Evolutionary conservation across 371 early-diverging fungal species (phyloP).

Genomic region (Apophysomyces trapeziformis): DNA sequence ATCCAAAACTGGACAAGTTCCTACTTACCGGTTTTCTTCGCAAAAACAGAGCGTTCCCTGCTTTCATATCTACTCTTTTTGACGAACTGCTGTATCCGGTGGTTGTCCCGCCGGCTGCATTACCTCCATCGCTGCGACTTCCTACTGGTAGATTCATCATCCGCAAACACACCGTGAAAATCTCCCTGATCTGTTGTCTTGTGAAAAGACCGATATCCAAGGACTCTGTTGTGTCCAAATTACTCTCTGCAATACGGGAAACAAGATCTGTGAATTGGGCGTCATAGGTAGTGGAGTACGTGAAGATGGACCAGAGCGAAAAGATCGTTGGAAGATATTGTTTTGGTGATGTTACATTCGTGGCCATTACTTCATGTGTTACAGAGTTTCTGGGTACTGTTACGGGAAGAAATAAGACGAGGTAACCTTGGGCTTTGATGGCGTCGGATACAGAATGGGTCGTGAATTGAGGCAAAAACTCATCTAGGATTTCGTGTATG

Average conservation of each 20-base stretch:
- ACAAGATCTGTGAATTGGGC: constrained; percentile 70
- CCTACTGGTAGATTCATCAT: constrained; percentile 83
- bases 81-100: constrained; percentile 44
- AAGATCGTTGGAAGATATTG: constrained; percentile 84
- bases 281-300: constrained; percentile 62
- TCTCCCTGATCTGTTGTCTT: constrained; percentile 62
- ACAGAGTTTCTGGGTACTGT: constrained; percentile 37
- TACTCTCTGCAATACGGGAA: constrained; percentile 68
- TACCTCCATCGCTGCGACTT: constrained; percentile 53
- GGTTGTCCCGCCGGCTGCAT: constrained; percentile 28
- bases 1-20: constrained; percentile 1
- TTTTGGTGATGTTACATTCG: constrained; percentile 45
- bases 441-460: constrained; percentile 59
- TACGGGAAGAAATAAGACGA: constrained; percentile 66
- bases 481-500: constrained; percentile 72
- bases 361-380: constrained; percentile 26
- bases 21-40: constrained; percentile 42
- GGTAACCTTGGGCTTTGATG: constrained; percentile 60
- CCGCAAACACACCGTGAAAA: constrained; percentile 75
- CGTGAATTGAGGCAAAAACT: constrained; percentile 69
- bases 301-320: constrained; percentile 76
- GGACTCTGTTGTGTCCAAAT: constrained; percentile 32
- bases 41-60: constrained; percentile 48
- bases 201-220: constrained; percentile 63
- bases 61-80: constrained; percentile 42